These are phyloP conservation scores for Scedosporium dehoogii DNA, from an alignment of 2,329 filamentous ascomycete genomes.

Conservation along the genomic window DNA sequence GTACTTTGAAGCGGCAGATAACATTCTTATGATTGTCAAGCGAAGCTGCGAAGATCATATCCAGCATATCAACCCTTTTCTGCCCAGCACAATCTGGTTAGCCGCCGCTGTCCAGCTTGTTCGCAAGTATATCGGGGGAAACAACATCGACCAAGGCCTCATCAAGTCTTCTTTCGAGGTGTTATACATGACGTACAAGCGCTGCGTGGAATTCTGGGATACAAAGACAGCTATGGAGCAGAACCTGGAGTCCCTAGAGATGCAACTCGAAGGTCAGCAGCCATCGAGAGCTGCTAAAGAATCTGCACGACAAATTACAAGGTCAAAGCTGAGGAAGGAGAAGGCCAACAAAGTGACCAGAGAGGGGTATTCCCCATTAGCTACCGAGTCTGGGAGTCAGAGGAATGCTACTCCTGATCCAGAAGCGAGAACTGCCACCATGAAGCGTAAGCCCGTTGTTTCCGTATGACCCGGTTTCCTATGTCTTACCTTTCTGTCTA, in stretches of 20 bases:
- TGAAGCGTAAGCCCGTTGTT: neutral
- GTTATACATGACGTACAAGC: conserved; percentile 15
- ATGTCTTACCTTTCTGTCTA: neutral
- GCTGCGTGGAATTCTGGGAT: conserved; percentile 18
- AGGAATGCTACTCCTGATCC: neutral
- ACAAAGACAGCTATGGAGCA: conserved; percentile 16
- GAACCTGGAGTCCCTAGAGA: conserved; percentile 17
- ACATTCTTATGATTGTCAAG: conserved; percentile 17
- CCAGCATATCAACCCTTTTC: conserved; percentile 21
- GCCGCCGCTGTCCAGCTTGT: conserved; percentile 19
- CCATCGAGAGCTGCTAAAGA: neutral
- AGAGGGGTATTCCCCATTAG: neutral
- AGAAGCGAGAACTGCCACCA: neutral
- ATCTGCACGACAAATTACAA: neutral
- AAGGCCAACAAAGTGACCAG: neutral
- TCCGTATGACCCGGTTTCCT: neutral
- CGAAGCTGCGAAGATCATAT: conserved; percentile 18
- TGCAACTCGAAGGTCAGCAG: conserved; percentile 11
- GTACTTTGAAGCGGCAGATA: conserved; percentile 21
- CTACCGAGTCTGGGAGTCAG: no score
- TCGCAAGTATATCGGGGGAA: conserved; percentile 7
- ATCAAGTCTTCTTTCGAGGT: conserved; percentile 11
- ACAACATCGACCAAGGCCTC: neutral
- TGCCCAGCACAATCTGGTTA: conserved; percentile 23
- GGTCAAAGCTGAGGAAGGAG: neutral